Evolutionary conservation across 2,329 filamentous ascomycete genomes (phyloP).

Genomic region (Myriosclerotinia scirpicola): DNA sequence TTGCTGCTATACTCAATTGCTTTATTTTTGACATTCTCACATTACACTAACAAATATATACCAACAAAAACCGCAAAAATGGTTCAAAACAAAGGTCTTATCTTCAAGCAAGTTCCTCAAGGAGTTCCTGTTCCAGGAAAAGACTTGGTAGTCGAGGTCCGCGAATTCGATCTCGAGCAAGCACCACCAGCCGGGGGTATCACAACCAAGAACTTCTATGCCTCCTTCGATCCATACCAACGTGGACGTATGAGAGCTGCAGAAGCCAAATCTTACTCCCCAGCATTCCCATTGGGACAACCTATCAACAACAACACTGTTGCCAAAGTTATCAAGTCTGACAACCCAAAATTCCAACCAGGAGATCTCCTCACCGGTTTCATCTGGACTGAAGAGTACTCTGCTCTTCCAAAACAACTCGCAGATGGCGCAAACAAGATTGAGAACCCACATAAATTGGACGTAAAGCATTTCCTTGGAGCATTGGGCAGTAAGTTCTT

Average conservation of each 20-base stretch:
- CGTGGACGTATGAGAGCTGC: conserved; percentile 74
- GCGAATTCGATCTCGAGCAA: conserved; percentile 64
- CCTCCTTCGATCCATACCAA: conserved; percentile 77
- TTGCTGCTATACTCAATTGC: conserved; percentile 9
- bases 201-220: conserved; percentile 66
- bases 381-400: conserved; percentile 69
- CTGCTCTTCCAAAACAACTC: conserved; percentile 48
- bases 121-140: conserved; percentile 69
- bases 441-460: conserved; percentile 67
- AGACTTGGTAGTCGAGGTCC: conserved; percentile 66
- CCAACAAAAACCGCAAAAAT: conserved; percentile 36
- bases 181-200: conserved; percentile 65
- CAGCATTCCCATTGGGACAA: conserved; percentile 59
- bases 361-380: conserved; percentile 65
- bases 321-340: conserved; percentile 69
- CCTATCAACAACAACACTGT: conserved; percentile 66
- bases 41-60: background rate
- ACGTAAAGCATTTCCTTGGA: conserved; percentile 68
- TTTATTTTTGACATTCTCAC: conserved; percentile 1
- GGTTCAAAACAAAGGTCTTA: conserved; percentile 68
- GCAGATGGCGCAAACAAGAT: conserved; percentile 52
- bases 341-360: conserved; percentile 58
- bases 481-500: conserved; percentile 57
- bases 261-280: conserved; percentile 63
- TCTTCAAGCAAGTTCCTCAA: conserved; percentile 69